Conservation (phyloP, 2,329 filamentous ascomycete genomes). For the Sporothrix humicola region DNA sequence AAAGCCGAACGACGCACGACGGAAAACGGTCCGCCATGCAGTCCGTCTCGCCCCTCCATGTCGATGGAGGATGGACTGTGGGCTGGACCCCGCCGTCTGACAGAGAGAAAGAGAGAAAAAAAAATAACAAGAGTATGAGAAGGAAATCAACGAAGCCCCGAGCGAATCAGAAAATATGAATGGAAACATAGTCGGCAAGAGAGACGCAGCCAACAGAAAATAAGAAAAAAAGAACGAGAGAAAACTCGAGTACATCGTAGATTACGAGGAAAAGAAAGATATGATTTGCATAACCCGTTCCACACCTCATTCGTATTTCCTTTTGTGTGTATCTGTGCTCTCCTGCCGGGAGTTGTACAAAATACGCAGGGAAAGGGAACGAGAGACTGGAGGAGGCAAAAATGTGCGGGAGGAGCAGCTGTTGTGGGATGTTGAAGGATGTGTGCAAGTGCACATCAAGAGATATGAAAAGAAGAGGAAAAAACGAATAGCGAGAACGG, state of each 20-base stretch:
- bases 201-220: slow-evolving; percentile 26
- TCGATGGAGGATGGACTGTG: background rate
- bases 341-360: slow-evolving; percentile 4
- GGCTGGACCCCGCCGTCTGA: slow-evolving; percentile 6
- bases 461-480: no score
- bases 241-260: background rate
- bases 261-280: background rate
- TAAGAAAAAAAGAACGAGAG: background rate
- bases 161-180: slow-evolving; percentile 31
- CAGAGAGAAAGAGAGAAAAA: background rate
- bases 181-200: slow-evolving; percentile 1
- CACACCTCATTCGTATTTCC: slow-evolving; percentile 14
- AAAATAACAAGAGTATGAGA: background rate
- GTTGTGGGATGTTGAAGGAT: slow-evolving; percentile 14
- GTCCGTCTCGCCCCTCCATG: slow-evolving; percentile 4
- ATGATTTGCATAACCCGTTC: slow-evolving; percentile 36
- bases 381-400: background rate
- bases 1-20: slow-evolving; percentile 16
- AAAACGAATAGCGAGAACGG: background rate
- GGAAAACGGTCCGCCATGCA: slow-evolving; percentile 37
- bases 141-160: background rate
- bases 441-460: background rate
- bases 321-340: background rate
- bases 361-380: background rate
- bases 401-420: background rate